Base-by-base conservation (phyloP, 768 basidiomycete species). In the Podaxis rugospora region DNA sequence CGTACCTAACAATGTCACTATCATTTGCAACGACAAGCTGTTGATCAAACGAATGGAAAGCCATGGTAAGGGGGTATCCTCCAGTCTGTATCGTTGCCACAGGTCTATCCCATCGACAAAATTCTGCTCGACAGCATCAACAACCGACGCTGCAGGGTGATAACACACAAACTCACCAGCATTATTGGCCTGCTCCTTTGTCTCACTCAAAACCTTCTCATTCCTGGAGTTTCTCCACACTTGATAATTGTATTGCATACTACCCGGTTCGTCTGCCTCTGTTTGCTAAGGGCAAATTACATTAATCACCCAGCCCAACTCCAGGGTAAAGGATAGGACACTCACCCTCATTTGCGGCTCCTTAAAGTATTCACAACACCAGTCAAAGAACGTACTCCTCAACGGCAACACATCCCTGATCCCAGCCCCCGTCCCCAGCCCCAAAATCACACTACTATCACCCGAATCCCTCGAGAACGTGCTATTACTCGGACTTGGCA, bases 331-430 rank as follows among this genome's bases (percentile, higher is more conserved):
- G 37, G 13, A 5, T 44, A 37, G 35, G 54, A 61, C 36, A 66
- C 86, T 68, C 70, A 96, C 95, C 80, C 93, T 88, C 96, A 99
- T 98, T 72, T 99, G 97, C 2, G 96, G 94, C 71, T 98, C 95
- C 64, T 90, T 94, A 78, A 98, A 99, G 71, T 98, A 98, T 70
- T 98, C 95, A 68, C 86, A 84, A 62, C 94, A 94, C 92, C 94
- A 98, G 69, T 98, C 96, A 69, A 89, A 99, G 75, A 92, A 96
- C 7, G 84, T 80, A 69, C 93, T 95, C 74, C 92, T 93, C 67
- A 99, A 73, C 0, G 97, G 97, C 64, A 98, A 72, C 2, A 90
- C 84, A 71, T 96, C 91, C 61, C 90, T 83, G 59, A 95, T 88
- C 7, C 90, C 90, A 9, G 83, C 78, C 23, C 92, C 90, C 9